phyloP scores from a whole-genome alignment of 176 grass and related monocot species.

The sorghum (Sorghum bicolor) region Sorghum_bicolor_NCBIv3 NC_012871.2:63943501-63944000 shows the following conservation, averaged over 20 bases:
- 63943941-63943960: constrained; percentile 23
- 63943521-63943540: constrained; percentile 15
- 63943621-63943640: not conserved
- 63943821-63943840: constrained; percentile 31
- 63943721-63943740: constrained; percentile 11
- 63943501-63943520: not conserved
- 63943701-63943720: not conserved
- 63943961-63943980: constrained; percentile 20
- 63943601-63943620: not conserved
- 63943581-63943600: not conserved
- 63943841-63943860: constrained; percentile 18
- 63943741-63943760: not conserved
- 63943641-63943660: not conserved
- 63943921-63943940: constrained; percentile 33
- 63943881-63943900: constrained; percentile 24
- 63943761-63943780: constrained; percentile 37
- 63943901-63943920: not conserved
- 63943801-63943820: constrained; percentile 29
- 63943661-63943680: not conserved
- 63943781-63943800: constrained; percentile 48
- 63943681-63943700: not conserved
- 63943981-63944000: constrained; percentile 27
- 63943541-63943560: not conserved
- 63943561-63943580: not conserved
- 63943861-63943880: constrained; percentile 19